phyloP scores from a whole-genome alignment of 345 rosid species.

The Kandelia obovata region DNA sequence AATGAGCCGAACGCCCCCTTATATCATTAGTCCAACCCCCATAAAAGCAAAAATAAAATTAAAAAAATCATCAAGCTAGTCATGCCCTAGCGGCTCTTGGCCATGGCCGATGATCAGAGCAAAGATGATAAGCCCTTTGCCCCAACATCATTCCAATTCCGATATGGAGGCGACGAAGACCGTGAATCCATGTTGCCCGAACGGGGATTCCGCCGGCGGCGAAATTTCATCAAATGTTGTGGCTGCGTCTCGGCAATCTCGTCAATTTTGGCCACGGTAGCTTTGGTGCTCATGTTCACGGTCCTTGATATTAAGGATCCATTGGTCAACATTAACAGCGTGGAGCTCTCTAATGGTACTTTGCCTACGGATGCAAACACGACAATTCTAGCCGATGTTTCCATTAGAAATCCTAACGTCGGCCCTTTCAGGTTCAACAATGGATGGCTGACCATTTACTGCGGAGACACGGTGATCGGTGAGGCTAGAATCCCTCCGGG shows the following conservation, averaged over 20 bases:
- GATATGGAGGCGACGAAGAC: constrained; percentile 15
- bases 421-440: constrained; percentile 33
- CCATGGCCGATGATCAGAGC: constrained; percentile 13
- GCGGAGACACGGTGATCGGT: constrained; percentile 31
- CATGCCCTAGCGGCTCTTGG: neutral
- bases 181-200: constrained; percentile 13
- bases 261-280: constrained; percentile 22
- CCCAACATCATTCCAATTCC: constrained; percentile 6
- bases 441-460: constrained; percentile 21
- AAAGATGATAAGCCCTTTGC: constrained; percentile 37
- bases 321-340: constrained; percentile 21
- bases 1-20: too few relatives aligned
- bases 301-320: constrained; percentile 40
- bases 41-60: too few relatives aligned
- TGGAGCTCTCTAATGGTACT: constrained; percentile 10
- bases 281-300: constrained; percentile 35
- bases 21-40: too few relatives aligned
- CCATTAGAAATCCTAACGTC: constrained; percentile 49
- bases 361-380: constrained; percentile 23
- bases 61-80: neutral
- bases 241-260: constrained; percentile 44
- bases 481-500: constrained; percentile 33
- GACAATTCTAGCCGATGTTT: constrained; percentile 38
- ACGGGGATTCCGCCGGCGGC: constrained; percentile 14
- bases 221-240: constrained; percentile 28